phyloP scores from a whole-genome alignment of 805 yeast genomes.

The Pichia manshurica region DNA sequence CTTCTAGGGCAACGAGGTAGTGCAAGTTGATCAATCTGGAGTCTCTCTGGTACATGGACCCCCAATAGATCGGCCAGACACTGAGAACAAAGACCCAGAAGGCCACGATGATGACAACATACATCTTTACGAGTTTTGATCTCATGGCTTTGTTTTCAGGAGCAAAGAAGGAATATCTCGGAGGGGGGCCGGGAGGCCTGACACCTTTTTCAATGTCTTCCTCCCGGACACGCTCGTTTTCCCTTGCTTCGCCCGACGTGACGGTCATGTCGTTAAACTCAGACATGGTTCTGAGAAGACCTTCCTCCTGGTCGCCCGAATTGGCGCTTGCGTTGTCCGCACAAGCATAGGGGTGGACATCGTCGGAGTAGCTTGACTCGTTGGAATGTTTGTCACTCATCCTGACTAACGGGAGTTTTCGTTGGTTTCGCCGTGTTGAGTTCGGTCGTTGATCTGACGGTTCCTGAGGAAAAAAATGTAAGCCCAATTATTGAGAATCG shows the following conservation, averaged over 20 bases:
- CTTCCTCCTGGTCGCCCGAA: neutral
- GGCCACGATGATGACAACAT: conserved; percentile 14
- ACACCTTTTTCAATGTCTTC: conserved; percentile 7
- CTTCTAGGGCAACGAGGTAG: conserved; percentile 37
- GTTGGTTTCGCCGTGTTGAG: neutral
- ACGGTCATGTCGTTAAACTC: conserved; percentile 22
- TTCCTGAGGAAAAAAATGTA: too few relatives aligned
- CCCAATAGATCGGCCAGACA: conserved; percentile 46
- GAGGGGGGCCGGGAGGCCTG: conserved; percentile 1
- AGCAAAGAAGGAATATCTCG: conserved; percentile 17
- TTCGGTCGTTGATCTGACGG: neutral
- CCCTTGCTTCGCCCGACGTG: conserved; percentile 12
- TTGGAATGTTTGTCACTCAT: neutral
- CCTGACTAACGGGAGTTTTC: neutral
- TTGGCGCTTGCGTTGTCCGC: neutral
- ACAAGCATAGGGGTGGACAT: neutral
- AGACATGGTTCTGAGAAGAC: conserved; percentile 20
- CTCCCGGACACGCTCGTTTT: conserved; percentile 4
- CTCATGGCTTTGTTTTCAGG: conserved; percentile 15
- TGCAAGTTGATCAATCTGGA: conserved; percentile 31
- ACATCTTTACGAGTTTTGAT: conserved; percentile 14
- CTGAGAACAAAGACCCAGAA: conserved; percentile 35
- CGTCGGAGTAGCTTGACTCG: neutral
- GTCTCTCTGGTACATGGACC: conserved; percentile 34
- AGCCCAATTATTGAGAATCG: too few relatives aligned